Conservation (phyloP, 495 filamentous ascomycete species). For the Aspergillus kassunensis region DNA sequence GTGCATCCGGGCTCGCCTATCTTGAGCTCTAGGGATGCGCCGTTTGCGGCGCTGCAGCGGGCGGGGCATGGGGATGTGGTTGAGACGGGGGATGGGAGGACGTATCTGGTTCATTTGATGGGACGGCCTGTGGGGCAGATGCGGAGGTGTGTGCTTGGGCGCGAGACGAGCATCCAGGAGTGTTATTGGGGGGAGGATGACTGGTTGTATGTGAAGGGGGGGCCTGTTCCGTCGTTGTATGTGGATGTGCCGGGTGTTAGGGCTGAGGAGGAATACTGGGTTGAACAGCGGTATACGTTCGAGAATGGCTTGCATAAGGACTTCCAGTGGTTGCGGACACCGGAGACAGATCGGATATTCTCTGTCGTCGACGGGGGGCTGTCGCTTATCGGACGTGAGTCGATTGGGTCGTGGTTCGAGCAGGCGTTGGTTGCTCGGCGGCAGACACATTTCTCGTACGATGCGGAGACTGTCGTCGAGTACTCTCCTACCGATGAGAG, state of each 20-base stretch:
- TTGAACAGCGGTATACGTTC: slow-evolving; percentile 6
- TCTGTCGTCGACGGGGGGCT: background rate
- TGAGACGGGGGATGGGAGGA: slow-evolving; percentile 1
- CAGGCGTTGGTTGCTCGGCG: slow-evolving; percentile 11
- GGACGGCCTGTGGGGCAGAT: slow-evolving; percentile 6
- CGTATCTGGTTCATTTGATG: slow-evolving; percentile 7
- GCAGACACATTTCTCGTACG: slow-evolving; percentile 12
- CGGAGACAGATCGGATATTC: slow-evolving; percentile 9
- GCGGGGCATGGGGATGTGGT: slow-evolving; percentile 8
- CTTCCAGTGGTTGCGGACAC: slow-evolving; percentile 10
- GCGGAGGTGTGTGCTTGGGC: slow-evolving; percentile 5
- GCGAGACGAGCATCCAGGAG: slow-evolving; percentile 10
- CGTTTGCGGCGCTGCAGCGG: slow-evolving; percentile 6
- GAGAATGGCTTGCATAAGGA: slow-evolving; percentile 1
- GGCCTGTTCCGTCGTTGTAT: slow-evolving; percentile 7
- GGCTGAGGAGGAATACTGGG: slow-evolving; percentile 2
- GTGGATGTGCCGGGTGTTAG: slow-evolving; percentile 1
- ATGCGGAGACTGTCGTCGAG: slow-evolving; percentile 6
- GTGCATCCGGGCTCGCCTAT: background rate
- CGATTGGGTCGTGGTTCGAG: slow-evolving; percentile 16
- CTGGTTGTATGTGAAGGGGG: slow-evolving; percentile 6
- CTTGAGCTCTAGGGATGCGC: background rate
- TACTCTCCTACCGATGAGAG: slow-evolving; percentile 3
- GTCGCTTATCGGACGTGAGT: slow-evolving; percentile 8
- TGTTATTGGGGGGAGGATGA: slow-evolving; percentile 4